Base-by-base conservation (phyloP, 2,329 filamentous ascomycete species). In the Lasiodiplodia gonubiensis region DNA sequence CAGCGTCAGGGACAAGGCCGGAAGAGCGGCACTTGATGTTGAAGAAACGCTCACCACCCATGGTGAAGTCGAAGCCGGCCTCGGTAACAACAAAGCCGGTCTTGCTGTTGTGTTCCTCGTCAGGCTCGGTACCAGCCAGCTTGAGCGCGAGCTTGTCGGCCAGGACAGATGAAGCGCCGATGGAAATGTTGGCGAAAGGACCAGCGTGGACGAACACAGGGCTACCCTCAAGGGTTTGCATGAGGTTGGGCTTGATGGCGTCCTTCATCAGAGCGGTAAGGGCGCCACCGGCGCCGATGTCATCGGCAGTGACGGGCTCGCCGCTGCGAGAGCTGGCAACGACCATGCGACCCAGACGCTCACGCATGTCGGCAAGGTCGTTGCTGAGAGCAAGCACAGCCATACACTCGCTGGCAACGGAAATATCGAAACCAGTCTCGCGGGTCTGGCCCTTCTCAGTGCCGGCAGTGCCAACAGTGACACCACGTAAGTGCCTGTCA, bases 21-120 rank as follows among this genome's bases (percentile, higher is more conserved):
- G 94, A 97, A 11, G 93, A 92, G 69, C 95, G 91, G 83, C 95
- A 98, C 86, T 99, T 99, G 86, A 99, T 98, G 85, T 99, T 98
- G 89, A 99, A 98, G 86, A 99, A 99, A 64, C 95, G 91, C 86
- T 99, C 95, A 70, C 95, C 95, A 71, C 95, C 95, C 95, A 99
- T 99, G 74, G 95, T 98, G 83, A 99, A 99, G 81, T 99, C 95
- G 80, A 99, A 99, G 11, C 95, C 95, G 64, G 95, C 94, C 80
- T 99, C 95, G 1, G 95, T 99, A 46, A 99, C 90, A 25, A 97
- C 94, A 74, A 95, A 98, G 11, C 95, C 95, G 35, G 92, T 88
- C 85, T 95, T 94, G 72, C 89, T 84, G 61, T 88, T 84, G 75
- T 94, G 88, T 74, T 96, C 88, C 83, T 98, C 95, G 71, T 97